Base-by-base conservation (phyloP, 148 eudicot species). In the Dysphania ambrosioides region DNA sequence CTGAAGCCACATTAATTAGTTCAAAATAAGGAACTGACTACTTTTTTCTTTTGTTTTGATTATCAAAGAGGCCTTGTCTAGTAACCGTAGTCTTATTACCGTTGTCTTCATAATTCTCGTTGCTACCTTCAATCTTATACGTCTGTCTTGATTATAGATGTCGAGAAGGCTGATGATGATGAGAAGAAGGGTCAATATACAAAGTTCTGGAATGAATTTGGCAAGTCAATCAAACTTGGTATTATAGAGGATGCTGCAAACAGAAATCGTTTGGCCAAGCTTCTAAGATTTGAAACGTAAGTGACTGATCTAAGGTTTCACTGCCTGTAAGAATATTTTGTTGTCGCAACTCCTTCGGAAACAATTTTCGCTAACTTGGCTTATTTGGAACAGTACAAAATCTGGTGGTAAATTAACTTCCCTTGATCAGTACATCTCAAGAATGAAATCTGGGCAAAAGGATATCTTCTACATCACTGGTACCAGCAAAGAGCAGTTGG, bases 181-280 rank as follows among this genome's bases (percentile, higher is more conserved):
- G 98, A 90, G 82, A 95, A 95, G 89, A 94, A 90, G 80, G 97
- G 98, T 35, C 90, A 92, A 57, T 95, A 95, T 71, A 72, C 93
- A 1, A 95, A 84, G 86, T 95, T 95, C 87, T 95, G 97, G 98
- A 94, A 95, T 81, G 98, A 95, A 80, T 95, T 92, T 85, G 98
- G 98, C 74, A 95, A 95, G 85, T 92, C 98, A 49, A 86, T 95
- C 60, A 95, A 95, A 81, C 98, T 95, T 77, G 98, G 98, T 59
- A 92, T 95, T 24, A 87, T 95, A 67, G 98, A 95, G 85, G 98
- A 95, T 85, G 97, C 98, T 24, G 80, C 97, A 16, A 95, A 95
- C 91, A 90, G 97, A 75, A 95, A 95, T 80, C 97, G 98, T 55
- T 81, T 95, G 79, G 92, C 98, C 13, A 95, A 95, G 87, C 95